Percentiles rank a stretch among this genome's conserved stretches.
Evolutionary conservation across 108 stramenopile genomes (phyloP).

Genomic region (Hondaea fermentalgiana): DNA sequence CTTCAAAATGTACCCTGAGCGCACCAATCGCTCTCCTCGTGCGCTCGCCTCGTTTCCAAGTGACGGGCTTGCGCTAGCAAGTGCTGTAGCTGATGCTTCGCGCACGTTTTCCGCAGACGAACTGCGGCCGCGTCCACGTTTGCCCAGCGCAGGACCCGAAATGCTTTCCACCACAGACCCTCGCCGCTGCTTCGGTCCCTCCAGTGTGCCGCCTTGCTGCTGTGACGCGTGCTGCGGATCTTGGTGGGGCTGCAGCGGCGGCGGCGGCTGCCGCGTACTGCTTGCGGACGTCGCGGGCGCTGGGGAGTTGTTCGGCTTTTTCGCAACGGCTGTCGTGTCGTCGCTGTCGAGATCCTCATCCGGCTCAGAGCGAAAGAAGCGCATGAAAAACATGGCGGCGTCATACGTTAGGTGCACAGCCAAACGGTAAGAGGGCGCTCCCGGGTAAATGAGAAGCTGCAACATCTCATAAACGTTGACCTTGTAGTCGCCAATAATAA

Average conservation of each 20-base stretch:
- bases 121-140: too few relatives aligned
- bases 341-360: neutral
- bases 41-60: neutral
- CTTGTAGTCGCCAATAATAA: neutral
- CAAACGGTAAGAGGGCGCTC: neutral
- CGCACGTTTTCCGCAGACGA: too few relatives aligned
- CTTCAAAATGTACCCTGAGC: neutral
- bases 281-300: too few relatives aligned
- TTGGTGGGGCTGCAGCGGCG: too few relatives aligned
- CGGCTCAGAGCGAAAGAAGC: neutral
- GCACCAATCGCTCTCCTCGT: neutral
- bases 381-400: neutral
- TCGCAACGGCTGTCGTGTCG: neutral
- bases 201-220: too few relatives aligned
- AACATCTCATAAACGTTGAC: slow-evolving; percentile 14
- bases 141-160: too few relatives aligned
- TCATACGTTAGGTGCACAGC: neutral
- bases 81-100: neutral
- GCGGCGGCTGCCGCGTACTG: too few relatives aligned
- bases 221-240: too few relatives aligned
- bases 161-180: too few relatives aligned
- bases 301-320: too few relatives aligned
- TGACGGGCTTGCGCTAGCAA: neutral
- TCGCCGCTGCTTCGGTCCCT: too few relatives aligned
- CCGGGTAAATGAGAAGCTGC: neutral